Evolutionary conservation across 805 yeast species (phyloP), one percentile per base, ranked within the genome.

Genomic region (Nakazawaea wickerhamii): DNA sequence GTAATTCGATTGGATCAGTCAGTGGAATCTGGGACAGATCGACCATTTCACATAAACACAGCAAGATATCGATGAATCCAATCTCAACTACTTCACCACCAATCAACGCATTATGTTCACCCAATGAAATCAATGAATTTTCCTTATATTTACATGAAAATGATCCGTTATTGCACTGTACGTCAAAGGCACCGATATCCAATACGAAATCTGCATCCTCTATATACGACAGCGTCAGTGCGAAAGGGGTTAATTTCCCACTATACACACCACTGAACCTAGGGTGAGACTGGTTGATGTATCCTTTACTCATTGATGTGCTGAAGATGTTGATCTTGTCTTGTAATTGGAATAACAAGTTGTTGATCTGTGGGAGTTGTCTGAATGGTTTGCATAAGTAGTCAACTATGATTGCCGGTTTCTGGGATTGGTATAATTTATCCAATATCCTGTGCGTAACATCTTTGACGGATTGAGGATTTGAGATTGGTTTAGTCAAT

Each of bases 231-330:
- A 68, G 63, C 14, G 65, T 54, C 10, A 57, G 52, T n/a, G 60
- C 43, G 26, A 53, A 40, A 0, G 62, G 48, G 8, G 70, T 61
- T n/a, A 52, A 41, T 4, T 28, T 44, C 3, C 73, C 76, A 21
- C 50, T 50, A 47, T 70, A 72, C 1, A 68, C 64, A n/a, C 79
- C 79, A 14, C 67, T 57, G 46, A 55, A 71, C 47, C 75, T 63
- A n/a, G 61, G 53, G 40, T 53, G 41, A 11, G 60, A 51, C 48
- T 73, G 77, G 48, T 70, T 57, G 10, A 72, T 49, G 13, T 53
- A 35, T 33, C 67, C 67, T 51, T 74, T 66, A 4, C 65, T 66
- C 57, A 65, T 58, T 37, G 63, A 57, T 3, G 70, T 55, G 26
- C 66, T 60, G 50, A 61, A 71, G 22, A 73, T 47, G 49, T 69